Conservation (phyloP, 1,284 basidiomycete species). For the Hortiboletus rubellus region DNA sequence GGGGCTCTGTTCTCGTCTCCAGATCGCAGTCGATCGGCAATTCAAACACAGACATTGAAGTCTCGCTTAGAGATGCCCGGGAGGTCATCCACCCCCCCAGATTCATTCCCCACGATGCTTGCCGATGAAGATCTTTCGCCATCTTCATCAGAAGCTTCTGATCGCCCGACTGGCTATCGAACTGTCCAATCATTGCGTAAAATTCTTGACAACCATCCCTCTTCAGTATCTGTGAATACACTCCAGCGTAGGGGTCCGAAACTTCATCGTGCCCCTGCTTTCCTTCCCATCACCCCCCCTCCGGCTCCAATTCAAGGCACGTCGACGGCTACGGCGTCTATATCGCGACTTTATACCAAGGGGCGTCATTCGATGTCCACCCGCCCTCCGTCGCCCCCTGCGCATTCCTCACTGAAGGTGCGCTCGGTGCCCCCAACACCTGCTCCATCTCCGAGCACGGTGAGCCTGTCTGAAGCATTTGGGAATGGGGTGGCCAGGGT, state of each 20-base stretch:
- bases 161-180: constrained; percentile 52
- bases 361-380: constrained; percentile 61
- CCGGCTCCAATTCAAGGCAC: constrained; percentile 54
- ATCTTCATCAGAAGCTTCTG: constrained; percentile 45
- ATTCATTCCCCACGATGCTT: constrained; percentile 49
- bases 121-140: constrained; percentile 55
- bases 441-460: constrained; percentile 32
- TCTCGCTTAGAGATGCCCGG: constrained; percentile 43
- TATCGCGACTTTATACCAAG: constrained; percentile 73
- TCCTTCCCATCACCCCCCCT: constrained; percentile 46
- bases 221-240: constrained; percentile 26
- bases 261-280: constrained; percentile 21
- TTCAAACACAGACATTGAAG: constrained; percentile 16
- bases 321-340: constrained; percentile 69
- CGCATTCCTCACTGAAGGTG: constrained; percentile 53
- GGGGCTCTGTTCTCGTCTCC: constrained; percentile 11
- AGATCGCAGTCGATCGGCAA: constrained; percentile 13
- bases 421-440: constrained; percentile 34
- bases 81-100: constrained; percentile 23
- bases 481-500: constrained; percentile 32
- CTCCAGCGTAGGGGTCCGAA: constrained; percentile 15
- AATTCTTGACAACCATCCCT: constrained; percentile 61
- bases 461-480: constrained; percentile 35
- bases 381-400: constrained; percentile 51
- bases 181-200: constrained; percentile 66